Conservation (phyloP, 2,329 filamentous ascomycete species). For the Colletotrichum cordylinicola region DNA sequence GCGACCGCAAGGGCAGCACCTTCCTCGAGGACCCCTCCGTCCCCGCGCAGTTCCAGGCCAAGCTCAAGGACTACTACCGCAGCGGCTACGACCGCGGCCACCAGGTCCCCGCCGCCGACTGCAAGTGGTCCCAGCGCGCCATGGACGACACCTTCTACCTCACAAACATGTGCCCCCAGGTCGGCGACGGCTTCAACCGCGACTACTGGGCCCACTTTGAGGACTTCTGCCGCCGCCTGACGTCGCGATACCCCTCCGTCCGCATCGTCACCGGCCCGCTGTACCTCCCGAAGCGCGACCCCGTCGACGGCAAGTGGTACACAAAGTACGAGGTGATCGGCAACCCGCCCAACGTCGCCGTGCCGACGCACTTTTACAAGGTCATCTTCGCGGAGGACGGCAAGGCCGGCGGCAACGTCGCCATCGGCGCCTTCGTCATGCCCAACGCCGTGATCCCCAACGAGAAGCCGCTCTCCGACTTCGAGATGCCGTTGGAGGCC, state of each 20-base stretch:
- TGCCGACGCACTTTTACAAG: slow-evolving; percentile 99
- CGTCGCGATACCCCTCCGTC: slow-evolving; percentile 81
- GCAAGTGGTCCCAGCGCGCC: slow-evolving; percentile 91
- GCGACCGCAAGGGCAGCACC: slow-evolving; percentile 81
- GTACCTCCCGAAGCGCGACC: slow-evolving; percentile 86
- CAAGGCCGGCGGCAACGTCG: slow-evolving; percentile 72
- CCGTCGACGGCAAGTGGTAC: slow-evolving; percentile 89
- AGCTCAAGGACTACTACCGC: slow-evolving; percentile 92
- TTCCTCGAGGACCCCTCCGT: slow-evolving; percentile 85
- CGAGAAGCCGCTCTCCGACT: slow-evolving; percentile 84
- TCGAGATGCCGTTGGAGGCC: slow-evolving; percentile 92
- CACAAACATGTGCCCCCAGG: slow-evolving; percentile 97
- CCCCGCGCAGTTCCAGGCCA: slow-evolving; percentile 86
- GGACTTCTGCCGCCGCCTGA: slow-evolving; percentile 90
- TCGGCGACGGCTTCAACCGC: slow-evolving; percentile 96
- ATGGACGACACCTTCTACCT: slow-evolving; percentile 96
- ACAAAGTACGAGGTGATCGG: slow-evolving; percentile 97
- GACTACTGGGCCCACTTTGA: slow-evolving; percentile 99
- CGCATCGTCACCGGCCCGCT: slow-evolving; percentile 92
- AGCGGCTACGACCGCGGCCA: slow-evolving; percentile 96
- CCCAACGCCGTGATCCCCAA: slow-evolving; percentile 92
- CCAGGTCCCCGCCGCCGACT: slow-evolving; percentile 95
- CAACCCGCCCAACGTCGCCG: slow-evolving; percentile 88
- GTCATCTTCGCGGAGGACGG: slow-evolving; percentile 96
- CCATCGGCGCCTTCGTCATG: slow-evolving; percentile 91